Conservation (phyloP, 495 filamentous ascomycete genomes). For the Chlorociboria aeruginascens region DNA sequence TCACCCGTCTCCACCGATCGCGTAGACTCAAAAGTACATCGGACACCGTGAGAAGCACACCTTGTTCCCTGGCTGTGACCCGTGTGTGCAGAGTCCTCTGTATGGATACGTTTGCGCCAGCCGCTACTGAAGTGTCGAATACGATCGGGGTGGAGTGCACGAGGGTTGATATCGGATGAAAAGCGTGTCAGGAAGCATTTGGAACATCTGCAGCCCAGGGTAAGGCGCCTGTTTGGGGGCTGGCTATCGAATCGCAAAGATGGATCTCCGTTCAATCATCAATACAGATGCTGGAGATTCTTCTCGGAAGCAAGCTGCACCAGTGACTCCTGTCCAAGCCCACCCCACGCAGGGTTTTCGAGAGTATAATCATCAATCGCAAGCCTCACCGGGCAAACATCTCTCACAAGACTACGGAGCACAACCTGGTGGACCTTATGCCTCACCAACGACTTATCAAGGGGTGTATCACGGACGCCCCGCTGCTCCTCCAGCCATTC, state of each 20-base stretch:
- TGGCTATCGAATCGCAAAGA: slow-evolving; percentile 22
- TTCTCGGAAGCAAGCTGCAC: slow-evolving; percentile 22
- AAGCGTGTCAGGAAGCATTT: background rate
- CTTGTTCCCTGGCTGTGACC: background rate
- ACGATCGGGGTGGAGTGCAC: background rate
- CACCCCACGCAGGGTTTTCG: slow-evolving; percentile 29
- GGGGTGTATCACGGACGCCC: slow-evolving; percentile 32
- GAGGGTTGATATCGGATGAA: slow-evolving; percentile 13
- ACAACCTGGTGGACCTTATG: slow-evolving; percentile 18
- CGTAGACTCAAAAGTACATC: background rate
- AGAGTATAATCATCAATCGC: slow-evolving; percentile 32
- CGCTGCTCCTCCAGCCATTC: slow-evolving; percentile 34
- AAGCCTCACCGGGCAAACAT: slow-evolving; percentile 29
- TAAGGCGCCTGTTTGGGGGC: slow-evolving; percentile 16
- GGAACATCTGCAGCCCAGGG: slow-evolving; percentile 12
- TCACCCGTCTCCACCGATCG: background rate
- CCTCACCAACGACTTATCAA: slow-evolving; percentile 26
- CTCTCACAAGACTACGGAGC: slow-evolving; percentile 29
- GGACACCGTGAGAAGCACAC: slow-evolving; percentile 1
- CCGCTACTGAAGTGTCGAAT: slow-evolving; percentile 5
- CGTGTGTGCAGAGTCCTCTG: slow-evolving; percentile 6
- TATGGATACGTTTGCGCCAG: slow-evolving; percentile 12
- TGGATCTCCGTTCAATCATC: slow-evolving; percentile 46
- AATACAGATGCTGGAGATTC: slow-evolving; percentile 32
- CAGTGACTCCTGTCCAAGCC: slow-evolving; percentile 36